Base-by-base conservation (phyloP, 2,329 filamentous ascomycete genomes). In the Xylaria sp. region DNA sequence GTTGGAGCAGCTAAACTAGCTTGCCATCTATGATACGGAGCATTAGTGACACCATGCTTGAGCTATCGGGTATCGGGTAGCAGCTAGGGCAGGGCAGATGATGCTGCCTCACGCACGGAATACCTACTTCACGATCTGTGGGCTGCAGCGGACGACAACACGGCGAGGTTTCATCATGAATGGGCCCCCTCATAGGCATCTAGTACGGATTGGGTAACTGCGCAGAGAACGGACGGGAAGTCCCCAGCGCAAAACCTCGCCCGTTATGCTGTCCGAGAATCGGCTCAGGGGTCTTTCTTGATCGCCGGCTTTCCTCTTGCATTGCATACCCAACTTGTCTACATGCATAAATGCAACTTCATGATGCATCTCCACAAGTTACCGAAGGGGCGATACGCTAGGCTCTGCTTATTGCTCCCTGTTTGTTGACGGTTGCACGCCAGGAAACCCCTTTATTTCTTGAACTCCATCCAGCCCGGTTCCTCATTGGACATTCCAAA, bases 401-500 rank as follows among this genome's bases (percentile, higher is more conserved):
- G n/a, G 13, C 42, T 11, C 42, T 4, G 13, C n/a, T 46, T 11
- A n/a, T 4, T n/a, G 35, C 10, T 19, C 5, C 23, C 23, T 30
- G 23, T 30, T 30, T 5, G 23, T 30, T 30, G 23, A 30, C 23
- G 23, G 23, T 30, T 30, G 23, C 23, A 30, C 23, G 23, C 23
- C 23, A 30, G 23, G 23, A 30, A 30, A 35, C 6, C 30, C 46
- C 9, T 49, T 19, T 19, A 52, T 44, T 53, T 34, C n/a, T 19
- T 35, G 54, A 56, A 48, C 53, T 55, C 54, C 23, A 46, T 54
- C 54, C 30, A 52, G 4, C 42, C 44, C 30, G 44, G 51, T 39
- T 55, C 23, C 47, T 56, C 52, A 64, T 63, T 63, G 63, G 60
- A 59, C 52, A 37, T 55, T 51, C 18, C 54, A 46, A 44, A 56